Conservation (phyloP, 768 basidiomycete species). For the Lactarius sanguifluus region DNA sequence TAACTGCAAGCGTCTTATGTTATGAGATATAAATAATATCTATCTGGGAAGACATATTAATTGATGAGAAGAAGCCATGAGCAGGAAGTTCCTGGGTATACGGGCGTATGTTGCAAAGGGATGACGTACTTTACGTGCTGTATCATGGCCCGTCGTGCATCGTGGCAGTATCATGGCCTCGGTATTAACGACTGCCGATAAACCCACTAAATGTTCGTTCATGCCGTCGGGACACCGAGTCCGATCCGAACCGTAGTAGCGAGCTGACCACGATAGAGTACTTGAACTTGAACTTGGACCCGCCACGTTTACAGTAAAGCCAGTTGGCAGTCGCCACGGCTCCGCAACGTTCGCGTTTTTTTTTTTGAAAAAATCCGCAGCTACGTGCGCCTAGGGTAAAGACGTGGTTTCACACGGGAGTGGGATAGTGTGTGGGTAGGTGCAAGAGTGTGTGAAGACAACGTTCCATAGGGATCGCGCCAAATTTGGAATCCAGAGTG, state of each 20-base stretch:
- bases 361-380: neutral
- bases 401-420: neutral
- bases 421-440: neutral
- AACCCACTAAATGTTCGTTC: neutral
- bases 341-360: neutral
- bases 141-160: neutral
- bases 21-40: neutral
- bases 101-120: neutral
- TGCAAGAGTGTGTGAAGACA: neutral
- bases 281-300: neutral
- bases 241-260: neutral
- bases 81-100: neutral
- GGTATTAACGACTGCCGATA: neutral
- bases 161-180: neutral
- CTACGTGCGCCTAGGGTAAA: neutral
- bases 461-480: neutral
- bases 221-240: neutral
- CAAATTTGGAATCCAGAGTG: neutral
- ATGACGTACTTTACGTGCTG: conserved; percentile 1
- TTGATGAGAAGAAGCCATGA: neutral
- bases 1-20: neutral
- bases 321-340: neutral
- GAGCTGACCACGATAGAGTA: neutral
- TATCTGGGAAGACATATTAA: neutral
- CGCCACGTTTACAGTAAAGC: neutral